A percentile compares a stretch with the other conserved stretches of the same genome.
These are phyloP conservation scores for Pyrrhoderma lamaoense DNA, from an alignment of 1,284 basidiomycete genomes.

Conservation along the genomic window DNA sequence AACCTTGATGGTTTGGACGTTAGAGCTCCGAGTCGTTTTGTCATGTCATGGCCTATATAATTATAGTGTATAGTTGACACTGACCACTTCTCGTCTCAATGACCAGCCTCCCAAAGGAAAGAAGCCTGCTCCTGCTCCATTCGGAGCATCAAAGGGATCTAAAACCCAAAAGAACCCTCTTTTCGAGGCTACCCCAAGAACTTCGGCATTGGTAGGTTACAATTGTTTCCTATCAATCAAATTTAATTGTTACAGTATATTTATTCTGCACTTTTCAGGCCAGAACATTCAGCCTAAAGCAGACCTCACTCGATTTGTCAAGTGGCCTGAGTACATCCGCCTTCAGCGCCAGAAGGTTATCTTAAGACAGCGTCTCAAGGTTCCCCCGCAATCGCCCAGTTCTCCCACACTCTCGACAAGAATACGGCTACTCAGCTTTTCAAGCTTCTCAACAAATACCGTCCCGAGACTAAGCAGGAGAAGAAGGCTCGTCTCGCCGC, in stretches of 20 bases:
- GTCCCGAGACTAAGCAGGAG: conserved; percentile 92
- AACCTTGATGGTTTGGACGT: conserved; percentile 28
- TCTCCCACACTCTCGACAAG: conserved; percentile 98
- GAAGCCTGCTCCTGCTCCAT: conserved; percentile 74
- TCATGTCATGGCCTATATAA: conserved; percentile 5
- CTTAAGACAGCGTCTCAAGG: conserved; percentile 97
- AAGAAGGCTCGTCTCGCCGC: conserved; percentile 91
- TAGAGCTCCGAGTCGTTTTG: conserved; percentile 67
- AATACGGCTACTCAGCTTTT: conserved; percentile 98
- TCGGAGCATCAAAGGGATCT: conserved; percentile 63
- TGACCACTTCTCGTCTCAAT: conserved; percentile 73
- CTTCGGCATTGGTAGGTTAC: conserved; percentile 77
- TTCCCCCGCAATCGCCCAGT: conserved; percentile 96
- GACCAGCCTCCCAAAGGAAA: conserved; percentile 76
- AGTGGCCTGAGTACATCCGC: conserved; percentile 99
- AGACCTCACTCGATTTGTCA: conserved; percentile 97
- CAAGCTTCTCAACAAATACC: conserved; percentile 97
- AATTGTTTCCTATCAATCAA: neutral
- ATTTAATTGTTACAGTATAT: neutral
- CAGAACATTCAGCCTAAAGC: conserved; percentile 89
- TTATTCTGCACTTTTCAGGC: conserved; percentile 40
- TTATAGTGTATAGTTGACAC: conserved; percentile 35
- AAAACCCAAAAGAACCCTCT: conserved; percentile 92
- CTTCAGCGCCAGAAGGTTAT: conserved; percentile 99
- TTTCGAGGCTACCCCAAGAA: conserved; percentile 86